These are phyloP conservation scores for Boehmeria nivea DNA, from an alignment of 306 rosid genomes.

Conservation along the genomic window DNA sequence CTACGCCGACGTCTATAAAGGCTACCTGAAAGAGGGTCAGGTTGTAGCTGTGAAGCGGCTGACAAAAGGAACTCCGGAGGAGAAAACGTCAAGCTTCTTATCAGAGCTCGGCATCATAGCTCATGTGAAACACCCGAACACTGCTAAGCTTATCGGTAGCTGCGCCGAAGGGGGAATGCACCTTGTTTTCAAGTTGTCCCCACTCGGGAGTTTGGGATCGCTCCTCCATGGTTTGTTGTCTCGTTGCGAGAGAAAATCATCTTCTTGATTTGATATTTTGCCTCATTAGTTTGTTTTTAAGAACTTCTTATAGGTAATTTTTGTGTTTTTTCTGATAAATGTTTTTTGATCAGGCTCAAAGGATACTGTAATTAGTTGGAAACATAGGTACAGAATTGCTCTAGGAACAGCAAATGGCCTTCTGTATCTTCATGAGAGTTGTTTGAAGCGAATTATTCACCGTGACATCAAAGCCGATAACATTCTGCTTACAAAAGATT, in stretches of 20 bases:
- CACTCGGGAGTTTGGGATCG: slow-evolving; percentile 68
- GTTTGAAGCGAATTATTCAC: slow-evolving; percentile 68
- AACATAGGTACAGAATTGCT: slow-evolving; percentile 56
- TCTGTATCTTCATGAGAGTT: slow-evolving; percentile 68
- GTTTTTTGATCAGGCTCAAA: slow-evolving; percentile 36
- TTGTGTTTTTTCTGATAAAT: background rate
- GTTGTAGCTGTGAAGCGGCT: slow-evolving; percentile 62
- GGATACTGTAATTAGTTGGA: slow-evolving; percentile 50
- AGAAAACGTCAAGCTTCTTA: slow-evolving; percentile 54
- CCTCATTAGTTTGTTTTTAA: no score
- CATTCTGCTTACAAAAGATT: slow-evolving; percentile 65
- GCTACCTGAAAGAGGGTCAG: slow-evolving; percentile 53
- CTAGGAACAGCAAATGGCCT: slow-evolving; percentile 72
- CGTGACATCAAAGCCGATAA: slow-evolving; percentile 80
- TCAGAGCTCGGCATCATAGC: slow-evolving; percentile 71
- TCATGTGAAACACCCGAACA: slow-evolving; percentile 68
- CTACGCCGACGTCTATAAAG: slow-evolving; percentile 65
- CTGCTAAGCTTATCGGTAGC: slow-evolving; percentile 68
- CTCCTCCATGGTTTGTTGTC: slow-evolving; percentile 60
- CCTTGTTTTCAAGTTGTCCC: slow-evolving; percentile 62
- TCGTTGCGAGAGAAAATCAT: background rate
- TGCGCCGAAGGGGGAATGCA: slow-evolving; percentile 65
- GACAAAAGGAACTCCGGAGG: slow-evolving; percentile 50
- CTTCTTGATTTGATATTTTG: slow-evolving; percentile 3
- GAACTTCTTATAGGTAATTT: no score